Evolutionary conservation across 306 rosid species (phyloP).

Genomic region (Inga oerstediana): DNA sequence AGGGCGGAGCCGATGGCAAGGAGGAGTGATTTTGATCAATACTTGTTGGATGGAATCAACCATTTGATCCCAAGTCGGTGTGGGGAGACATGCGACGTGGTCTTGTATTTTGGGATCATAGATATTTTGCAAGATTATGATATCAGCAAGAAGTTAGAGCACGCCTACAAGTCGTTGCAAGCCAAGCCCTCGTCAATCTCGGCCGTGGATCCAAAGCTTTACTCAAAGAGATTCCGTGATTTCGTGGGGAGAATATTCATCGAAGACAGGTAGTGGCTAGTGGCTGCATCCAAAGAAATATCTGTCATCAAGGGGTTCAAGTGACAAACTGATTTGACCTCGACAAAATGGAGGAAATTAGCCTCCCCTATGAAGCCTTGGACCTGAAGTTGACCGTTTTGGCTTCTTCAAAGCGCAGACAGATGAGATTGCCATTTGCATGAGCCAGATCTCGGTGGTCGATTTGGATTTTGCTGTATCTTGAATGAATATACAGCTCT

Average conservation of each 20-base stretch:
- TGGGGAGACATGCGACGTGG: constrained; percentile 71
- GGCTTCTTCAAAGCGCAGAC: constrained; percentile 20
- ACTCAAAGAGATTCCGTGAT: constrained; percentile 90
- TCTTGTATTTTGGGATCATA: constrained; percentile 87
- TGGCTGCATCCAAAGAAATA: background rate
- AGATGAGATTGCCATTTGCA: background rate
- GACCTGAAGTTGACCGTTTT: constrained; percentile 9
- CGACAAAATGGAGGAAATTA: background rate
- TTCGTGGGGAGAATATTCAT: constrained; percentile 81
- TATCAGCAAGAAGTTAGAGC: constrained; percentile 94
- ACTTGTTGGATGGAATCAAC: constrained; percentile 63
- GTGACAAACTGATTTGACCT: constrained; percentile 1
- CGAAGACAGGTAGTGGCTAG: constrained; percentile 64
- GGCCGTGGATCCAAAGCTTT: constrained; percentile 96
- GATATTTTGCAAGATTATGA: constrained; percentile 97
- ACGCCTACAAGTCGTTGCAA: constrained; percentile 91
- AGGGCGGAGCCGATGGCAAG: constrained; percentile 90
- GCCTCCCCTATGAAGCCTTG: constrained; percentile 4
- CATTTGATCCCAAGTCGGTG: constrained; percentile 70
- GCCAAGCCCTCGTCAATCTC: constrained; percentile 87
- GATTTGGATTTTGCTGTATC: constrained; percentile 27
- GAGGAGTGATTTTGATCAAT: constrained; percentile 83
- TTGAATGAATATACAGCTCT: constrained; percentile 49
- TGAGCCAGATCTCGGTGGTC: constrained; percentile 10
- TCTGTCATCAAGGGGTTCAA: background rate